Percentiles rank a stretch among this genome's conserved stretches.
Evolutionary conservation across 2,329 filamentous ascomycete species (phyloP).

Genomic region (Xylaria hypoxylon): DNA sequence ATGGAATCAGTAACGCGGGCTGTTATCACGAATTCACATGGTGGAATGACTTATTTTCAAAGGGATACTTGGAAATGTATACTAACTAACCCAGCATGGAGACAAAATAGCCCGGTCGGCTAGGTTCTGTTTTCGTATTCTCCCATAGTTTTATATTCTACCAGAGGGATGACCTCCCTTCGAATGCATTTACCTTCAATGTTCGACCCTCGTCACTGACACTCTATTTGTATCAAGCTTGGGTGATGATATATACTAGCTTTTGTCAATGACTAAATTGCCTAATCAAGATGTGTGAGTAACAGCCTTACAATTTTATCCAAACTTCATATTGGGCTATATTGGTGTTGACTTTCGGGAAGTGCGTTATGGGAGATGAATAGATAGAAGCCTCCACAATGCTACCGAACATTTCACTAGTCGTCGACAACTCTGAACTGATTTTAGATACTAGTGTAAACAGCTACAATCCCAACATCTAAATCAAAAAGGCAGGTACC

Average conservation of each 20-base stretch:
- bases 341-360: too few species aligned
- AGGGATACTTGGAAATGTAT: slow-evolving; percentile 18
- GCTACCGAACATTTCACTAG: not conserved
- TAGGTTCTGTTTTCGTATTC: not conserved
- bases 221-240: too few species aligned
- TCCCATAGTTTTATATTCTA: not conserved
- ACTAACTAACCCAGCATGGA: slow-evolving; percentile 15
- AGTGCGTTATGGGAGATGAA: too few species aligned
- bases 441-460: too few species aligned
- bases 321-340: not conserved
- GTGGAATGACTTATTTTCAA: slow-evolving; percentile 14
- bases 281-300: not conserved
- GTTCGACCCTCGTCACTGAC: not conserved
- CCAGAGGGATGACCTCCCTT: not conserved
- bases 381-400: not conserved
- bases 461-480: too few species aligned
- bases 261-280: not conserved
- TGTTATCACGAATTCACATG: slow-evolving; percentile 25
- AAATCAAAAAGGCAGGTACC: too few species aligned
- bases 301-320: not conserved
- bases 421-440: not conserved
- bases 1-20: not conserved
- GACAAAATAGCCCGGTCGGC: slow-evolving; percentile 4
- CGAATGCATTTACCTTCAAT: not conserved
- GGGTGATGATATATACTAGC: not conserved